Evolutionary conservation across 805 yeast species (phyloP).

Genomic region (Sungouiella thailandica): DNA sequence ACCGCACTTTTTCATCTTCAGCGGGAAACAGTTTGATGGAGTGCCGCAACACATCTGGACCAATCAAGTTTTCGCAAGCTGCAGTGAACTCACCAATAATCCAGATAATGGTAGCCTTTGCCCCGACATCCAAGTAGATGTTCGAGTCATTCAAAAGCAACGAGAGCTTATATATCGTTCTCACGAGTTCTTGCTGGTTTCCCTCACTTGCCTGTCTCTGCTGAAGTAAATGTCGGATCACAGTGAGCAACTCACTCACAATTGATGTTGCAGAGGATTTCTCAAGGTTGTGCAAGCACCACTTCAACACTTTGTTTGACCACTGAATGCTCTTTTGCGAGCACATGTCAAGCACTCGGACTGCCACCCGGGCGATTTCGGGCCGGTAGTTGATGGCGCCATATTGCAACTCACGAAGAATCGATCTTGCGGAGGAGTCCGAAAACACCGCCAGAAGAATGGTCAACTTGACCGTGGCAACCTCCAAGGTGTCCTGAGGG

Average conservation of each 20-base stretch:
- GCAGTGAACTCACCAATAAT: slow-evolving; percentile 75
- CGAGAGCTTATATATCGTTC: slow-evolving; percentile 50
- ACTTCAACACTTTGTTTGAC: slow-evolving; percentile 51
- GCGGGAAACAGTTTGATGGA: slow-evolving; percentile 48
- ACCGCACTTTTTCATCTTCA: slow-evolving; percentile 57
- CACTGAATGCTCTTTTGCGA: slow-evolving; percentile 46
- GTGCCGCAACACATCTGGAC: slow-evolving; percentile 72
- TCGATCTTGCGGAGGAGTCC: slow-evolving; percentile 44
- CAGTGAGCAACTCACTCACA: slow-evolving; percentile 64
- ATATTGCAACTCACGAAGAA: slow-evolving; percentile 62
- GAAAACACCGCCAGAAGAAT: slow-evolving; percentile 48
- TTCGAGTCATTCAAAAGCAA: slow-evolving; percentile 4
- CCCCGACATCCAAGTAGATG: slow-evolving; percentile 23
- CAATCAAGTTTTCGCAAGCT: slow-evolving; percentile 35
- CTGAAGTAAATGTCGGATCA: slow-evolving; percentile 69
- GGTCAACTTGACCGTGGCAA: slow-evolving; percentile 52
- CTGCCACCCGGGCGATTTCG: slow-evolving; percentile 40
- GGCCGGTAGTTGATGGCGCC: slow-evolving; percentile 29
- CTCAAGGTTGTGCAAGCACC: slow-evolving; percentile 54
- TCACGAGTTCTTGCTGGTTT: slow-evolving; percentile 35
- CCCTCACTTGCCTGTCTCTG: slow-evolving; percentile 25
- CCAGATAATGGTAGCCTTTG: slow-evolving; percentile 87
- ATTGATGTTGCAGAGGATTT: slow-evolving; percentile 18
- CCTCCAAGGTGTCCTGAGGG: slow-evolving; percentile 45
- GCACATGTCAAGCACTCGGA: slow-evolving; percentile 59